phyloP scores from a whole-genome alignment of 1,139 yeast genomes.

The Torulaspora globosa region DNA sequence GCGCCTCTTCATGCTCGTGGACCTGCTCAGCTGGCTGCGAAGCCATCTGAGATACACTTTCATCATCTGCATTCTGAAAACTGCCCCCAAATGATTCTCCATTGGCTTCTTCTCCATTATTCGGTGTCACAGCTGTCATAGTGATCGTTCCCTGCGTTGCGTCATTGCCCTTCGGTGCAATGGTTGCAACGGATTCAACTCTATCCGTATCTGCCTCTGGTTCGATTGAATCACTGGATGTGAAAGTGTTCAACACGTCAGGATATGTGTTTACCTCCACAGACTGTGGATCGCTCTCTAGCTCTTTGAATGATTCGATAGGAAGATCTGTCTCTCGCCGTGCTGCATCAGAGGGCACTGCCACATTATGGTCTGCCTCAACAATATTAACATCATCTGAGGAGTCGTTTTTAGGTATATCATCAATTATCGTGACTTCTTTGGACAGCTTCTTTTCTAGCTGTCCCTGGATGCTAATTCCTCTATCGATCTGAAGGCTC shows the following conservation, averaged over 20 bases:
- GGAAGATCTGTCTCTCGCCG: neutral
- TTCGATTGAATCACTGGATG: neutral
- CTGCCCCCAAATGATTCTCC: neutral
- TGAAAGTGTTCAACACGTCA: too few species aligned
- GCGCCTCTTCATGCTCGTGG: neutral
- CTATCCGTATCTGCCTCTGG: neutral
- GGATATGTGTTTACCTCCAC: neutral
- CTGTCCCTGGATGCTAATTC: neutral
- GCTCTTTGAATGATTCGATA: neutral
- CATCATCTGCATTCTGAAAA: neutral
- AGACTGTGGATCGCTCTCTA: neutral
- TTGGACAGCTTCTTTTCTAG: constrained; percentile 1
- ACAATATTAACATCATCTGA: neutral
- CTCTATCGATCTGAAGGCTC: neutral
- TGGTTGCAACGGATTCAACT: too few species aligned
- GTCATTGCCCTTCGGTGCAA: neutral
- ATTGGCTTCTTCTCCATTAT: neutral
- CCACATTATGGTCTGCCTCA: constrained; percentile 2
- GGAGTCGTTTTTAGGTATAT: neutral
- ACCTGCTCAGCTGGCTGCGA: neutral
- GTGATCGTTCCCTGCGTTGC: neutral
- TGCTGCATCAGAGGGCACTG: neutral
- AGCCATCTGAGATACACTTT: neutral
- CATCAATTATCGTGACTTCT: constrained; percentile 2
- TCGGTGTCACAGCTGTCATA: neutral